Evolutionary conservation across 768 basidiomycete species (phyloP).

Genomic region (Trametes coccinea): DNA sequence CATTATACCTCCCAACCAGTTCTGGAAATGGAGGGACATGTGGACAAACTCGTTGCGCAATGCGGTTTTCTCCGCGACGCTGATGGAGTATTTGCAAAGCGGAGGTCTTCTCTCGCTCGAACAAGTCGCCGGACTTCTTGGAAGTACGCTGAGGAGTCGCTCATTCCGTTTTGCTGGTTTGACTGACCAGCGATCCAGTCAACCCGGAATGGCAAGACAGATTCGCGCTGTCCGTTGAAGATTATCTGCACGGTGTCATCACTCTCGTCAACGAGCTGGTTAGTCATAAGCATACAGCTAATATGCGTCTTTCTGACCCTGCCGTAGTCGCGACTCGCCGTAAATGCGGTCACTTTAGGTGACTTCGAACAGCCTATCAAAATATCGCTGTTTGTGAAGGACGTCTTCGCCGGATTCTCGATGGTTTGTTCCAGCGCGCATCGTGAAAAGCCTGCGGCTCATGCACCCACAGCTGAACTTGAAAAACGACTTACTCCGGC

Average conservation of each 20-base stretch:
- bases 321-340: slow-evolving; percentile 69
- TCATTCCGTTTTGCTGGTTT: not conserved
- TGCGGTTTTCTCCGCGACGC: slow-evolving; percentile 63
- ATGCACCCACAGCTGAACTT: slow-evolving; percentile 62
- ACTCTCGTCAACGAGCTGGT: slow-evolving; percentile 80
- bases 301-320: not conserved
- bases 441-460: not conserved
- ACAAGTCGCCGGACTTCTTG: slow-evolving; percentile 54
- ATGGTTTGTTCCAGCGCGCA: slow-evolving; percentile 50
- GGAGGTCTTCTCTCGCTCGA: slow-evolving; percentile 60
- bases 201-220: slow-evolving; percentile 69
- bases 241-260: slow-evolving; percentile 81
- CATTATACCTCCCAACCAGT: slow-evolving; percentile 67
- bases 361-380: slow-evolving; percentile 77
- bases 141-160: slow-evolving; percentile 50
- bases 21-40: slow-evolving; percentile 86
- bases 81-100: slow-evolving; percentile 63
- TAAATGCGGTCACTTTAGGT: slow-evolving; percentile 81
- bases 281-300: slow-evolving; percentile 26
- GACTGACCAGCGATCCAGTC: slow-evolving; percentile 42
- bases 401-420: slow-evolving; percentile 80
- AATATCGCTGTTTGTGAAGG: slow-evolving; percentile 79
- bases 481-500: slow-evolving; percentile 75
- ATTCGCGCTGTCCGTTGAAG: slow-evolving; percentile 65
- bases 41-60: slow-evolving; percentile 72